phyloP scores from a whole-genome alignment of 1,139 yeast genomes.

The Yamadazyma blattariae region DNA sequence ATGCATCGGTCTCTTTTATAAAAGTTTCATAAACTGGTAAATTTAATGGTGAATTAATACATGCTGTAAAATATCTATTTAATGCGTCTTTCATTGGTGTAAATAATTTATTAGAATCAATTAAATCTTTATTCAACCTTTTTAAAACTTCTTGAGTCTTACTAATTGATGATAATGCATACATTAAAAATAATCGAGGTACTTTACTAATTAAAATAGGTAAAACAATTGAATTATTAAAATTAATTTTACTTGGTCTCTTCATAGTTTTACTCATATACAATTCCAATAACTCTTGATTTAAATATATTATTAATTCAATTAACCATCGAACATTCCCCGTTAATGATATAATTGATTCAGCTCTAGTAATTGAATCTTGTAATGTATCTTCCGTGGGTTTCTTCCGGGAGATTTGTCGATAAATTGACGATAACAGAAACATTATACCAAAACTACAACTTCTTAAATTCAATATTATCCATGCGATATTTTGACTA shows the following conservation, averaged over 20 bases:
- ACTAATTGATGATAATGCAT: conserved; percentile 66
- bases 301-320: conserved; percentile 62
- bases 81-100: conserved; percentile 56
- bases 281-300: conserved; percentile 61
- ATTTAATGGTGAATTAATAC: conserved; percentile 55
- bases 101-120: conserved; percentile 40
- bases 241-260: conserved; percentile 21
- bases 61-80: conserved; percentile 51
- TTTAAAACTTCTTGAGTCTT: conserved; percentile 62
- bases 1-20: conserved; percentile 48
- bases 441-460: conserved; percentile 75
- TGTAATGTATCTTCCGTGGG: conserved; percentile 48
- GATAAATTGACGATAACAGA: conserved; percentile 59
- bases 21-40: conserved; percentile 62
- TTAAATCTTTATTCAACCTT: conserved; percentile 40
- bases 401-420: conserved; percentile 52
- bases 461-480: conserved; percentile 64
- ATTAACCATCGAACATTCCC: conserved; percentile 81
- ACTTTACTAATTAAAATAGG: conserved; percentile 64
- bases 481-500: conserved; percentile 62
- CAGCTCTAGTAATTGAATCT: conserved; percentile 57
- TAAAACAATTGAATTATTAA: conserved; percentile 39
- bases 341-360: conserved; percentile 56
- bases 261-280: conserved; percentile 21
- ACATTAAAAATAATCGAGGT: conserved; percentile 66